Evolutionary conservation across 805 yeast genomes (phyloP).

Genomic region (Ogataea siamensis): DNA sequence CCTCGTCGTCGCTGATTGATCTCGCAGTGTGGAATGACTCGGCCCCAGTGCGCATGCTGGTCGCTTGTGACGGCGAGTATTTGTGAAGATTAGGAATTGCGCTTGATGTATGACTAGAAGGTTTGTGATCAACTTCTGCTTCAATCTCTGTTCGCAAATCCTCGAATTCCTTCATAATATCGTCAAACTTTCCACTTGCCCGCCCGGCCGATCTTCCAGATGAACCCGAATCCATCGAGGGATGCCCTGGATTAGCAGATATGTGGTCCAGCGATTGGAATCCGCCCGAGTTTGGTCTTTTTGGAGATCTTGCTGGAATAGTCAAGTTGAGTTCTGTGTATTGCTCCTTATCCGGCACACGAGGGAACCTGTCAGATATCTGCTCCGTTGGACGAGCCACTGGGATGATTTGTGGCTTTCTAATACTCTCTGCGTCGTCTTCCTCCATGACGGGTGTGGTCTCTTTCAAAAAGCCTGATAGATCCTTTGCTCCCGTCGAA

Average conservation of each 20-base stretch:
- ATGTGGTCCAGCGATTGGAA: constrained; percentile 7
- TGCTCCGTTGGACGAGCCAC: constrained; percentile 11
- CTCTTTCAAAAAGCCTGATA: constrained; percentile 12
- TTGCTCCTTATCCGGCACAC: constrained; percentile 29
- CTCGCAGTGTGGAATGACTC: constrained; percentile 29
- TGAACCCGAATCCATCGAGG: constrained; percentile 7
- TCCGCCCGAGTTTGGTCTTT: constrained; percentile 25
- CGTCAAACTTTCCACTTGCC: constrained; percentile 30
- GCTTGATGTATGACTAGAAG: constrained; percentile 1
- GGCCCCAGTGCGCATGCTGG: constrained; percentile 20
- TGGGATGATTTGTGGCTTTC: constrained; percentile 21
- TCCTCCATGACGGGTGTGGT: constrained; percentile 21
- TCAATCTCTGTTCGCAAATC: constrained; percentile 28
- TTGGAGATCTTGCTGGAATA: constrained; percentile 34
- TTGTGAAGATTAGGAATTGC: background rate
- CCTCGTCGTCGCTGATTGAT: constrained; percentile 9
- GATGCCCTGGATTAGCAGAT: constrained; percentile 1
- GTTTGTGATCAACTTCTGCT: constrained; percentile 17
- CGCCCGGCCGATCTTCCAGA: constrained; percentile 14
- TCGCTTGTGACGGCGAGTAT: constrained; percentile 15
- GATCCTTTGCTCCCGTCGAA: constrained; percentile 16
- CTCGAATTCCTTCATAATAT: constrained; percentile 34
- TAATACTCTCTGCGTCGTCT: constrained; percentile 25
- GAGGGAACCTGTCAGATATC: constrained; percentile 10
- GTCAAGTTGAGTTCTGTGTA: constrained; percentile 25